Conservation (phyloP, 106 monocot genomes). For the Triglochin maritima region DNA sequence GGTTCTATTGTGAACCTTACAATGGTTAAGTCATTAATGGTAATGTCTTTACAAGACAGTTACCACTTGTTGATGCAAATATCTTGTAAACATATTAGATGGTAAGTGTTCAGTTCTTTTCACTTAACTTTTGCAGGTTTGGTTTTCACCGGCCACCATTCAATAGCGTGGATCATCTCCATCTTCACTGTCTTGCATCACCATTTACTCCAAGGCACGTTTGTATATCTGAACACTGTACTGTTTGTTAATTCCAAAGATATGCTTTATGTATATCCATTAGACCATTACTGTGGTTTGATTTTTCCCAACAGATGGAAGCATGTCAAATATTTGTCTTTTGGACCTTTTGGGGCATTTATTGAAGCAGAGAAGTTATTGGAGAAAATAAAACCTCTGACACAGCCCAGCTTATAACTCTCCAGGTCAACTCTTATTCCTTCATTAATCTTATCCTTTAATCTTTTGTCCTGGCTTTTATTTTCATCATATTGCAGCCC, state of each 20-base stretch:
- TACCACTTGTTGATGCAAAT: too few relatives aligned
- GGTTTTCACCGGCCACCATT: slow-evolving; percentile 86
- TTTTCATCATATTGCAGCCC: too few relatives aligned
- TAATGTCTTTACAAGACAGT: too few relatives aligned
- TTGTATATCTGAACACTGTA: background rate
- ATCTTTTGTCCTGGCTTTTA: background rate
- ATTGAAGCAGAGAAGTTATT: slow-evolving; percentile 50
- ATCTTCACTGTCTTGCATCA: slow-evolving; percentile 78
- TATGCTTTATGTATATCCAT: background rate
- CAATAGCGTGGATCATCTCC: slow-evolving; percentile 89
- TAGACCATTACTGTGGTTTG: background rate
- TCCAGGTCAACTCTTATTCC: background rate
- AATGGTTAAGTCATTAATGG: too few relatives aligned
- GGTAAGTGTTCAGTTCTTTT: background rate
- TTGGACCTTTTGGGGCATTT: slow-evolving; percentile 63
- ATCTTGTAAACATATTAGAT: background rate
- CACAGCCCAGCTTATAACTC: slow-evolving; percentile 4
- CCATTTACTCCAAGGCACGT: slow-evolving; percentile 63
- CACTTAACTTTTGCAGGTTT: slow-evolving; percentile 42
- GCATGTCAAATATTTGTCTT: slow-evolving; percentile 42
- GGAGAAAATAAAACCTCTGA: slow-evolving; percentile 42
- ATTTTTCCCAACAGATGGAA: slow-evolving; percentile 49
- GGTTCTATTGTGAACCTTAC: too few relatives aligned
- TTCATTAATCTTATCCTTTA: background rate
- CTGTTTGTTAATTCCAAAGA: background rate